Evolutionary conservation across 2,329 filamentous ascomycete genomes (phyloP).

Genomic region (Phyllosticta citribraziliensis): DNA sequence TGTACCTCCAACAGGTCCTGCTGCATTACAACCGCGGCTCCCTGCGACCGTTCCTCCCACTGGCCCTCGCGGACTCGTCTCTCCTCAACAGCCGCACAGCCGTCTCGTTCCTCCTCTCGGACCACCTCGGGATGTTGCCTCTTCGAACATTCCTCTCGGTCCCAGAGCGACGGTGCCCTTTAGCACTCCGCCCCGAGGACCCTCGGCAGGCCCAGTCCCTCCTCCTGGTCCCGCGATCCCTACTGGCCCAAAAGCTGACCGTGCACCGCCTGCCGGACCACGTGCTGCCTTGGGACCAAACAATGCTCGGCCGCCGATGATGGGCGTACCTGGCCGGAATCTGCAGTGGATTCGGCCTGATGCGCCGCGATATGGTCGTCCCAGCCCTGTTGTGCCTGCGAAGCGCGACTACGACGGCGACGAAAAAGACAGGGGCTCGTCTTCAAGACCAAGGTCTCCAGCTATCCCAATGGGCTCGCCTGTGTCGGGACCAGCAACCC

Average conservation of each 20-base stretch:
- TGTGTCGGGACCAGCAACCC: background rate
- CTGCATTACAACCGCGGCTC: slow-evolving; percentile 4
- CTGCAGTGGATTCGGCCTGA: slow-evolving; percentile 35
- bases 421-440: slow-evolving; percentile 26
- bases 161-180: slow-evolving; percentile 19
- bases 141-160: slow-evolving; percentile 19
- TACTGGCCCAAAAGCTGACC: slow-evolving; percentile 31
- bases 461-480: slow-evolving; percentile 4
- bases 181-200: slow-evolving; percentile 27
- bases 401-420: slow-evolving; percentile 37
- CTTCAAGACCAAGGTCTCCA: slow-evolving; percentile 6
- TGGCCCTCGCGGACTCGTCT: slow-evolving; percentile 9
- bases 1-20: slow-evolving; percentile 6
- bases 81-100: slow-evolving; percentile 6
- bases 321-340: slow-evolving; percentile 23
- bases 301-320: slow-evolving; percentile 21
- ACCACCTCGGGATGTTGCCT: slow-evolving; percentile 20
- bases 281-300: slow-evolving; percentile 25
- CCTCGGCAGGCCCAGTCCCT: slow-evolving; percentile 1
- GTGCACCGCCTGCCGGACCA: slow-evolving; percentile 14
- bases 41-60: slow-evolving; percentile 5
- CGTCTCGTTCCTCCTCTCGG: slow-evolving; percentile 13
- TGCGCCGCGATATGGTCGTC: slow-evolving; percentile 15
- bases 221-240: slow-evolving; percentile 18
- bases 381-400: slow-evolving; percentile 24